phyloP scores from a whole-genome alignment of 306 rosid species.

The Vicia faba region DNA sequence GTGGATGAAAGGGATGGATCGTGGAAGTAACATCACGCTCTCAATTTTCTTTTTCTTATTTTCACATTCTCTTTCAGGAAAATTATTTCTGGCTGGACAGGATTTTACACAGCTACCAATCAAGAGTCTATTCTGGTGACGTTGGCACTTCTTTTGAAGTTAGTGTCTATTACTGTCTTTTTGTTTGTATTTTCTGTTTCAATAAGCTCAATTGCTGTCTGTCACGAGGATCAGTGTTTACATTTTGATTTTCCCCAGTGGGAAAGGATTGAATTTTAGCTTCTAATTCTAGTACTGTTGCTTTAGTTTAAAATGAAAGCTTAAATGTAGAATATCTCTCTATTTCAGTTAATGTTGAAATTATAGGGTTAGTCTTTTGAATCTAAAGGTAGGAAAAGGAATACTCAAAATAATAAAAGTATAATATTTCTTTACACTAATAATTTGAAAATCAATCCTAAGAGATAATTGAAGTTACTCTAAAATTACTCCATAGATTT shows the following conservation, averaged over 20 bases:
- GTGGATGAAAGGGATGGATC: conserved; percentile 36
- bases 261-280: conserved; percentile 7
- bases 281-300: conserved; percentile 24
- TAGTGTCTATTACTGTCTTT: conserved; percentile 39
- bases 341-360: conserved; percentile 19
- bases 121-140: conserved; percentile 83
- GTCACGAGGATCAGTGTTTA: conserved; percentile 6
- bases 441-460: conserved; percentile 3
- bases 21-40: conserved; percentile 26
- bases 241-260: conserved; percentile 30
- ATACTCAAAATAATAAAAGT: not conserved
- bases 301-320: conserved; percentile 24
- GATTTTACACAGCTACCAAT: conserved; percentile 91
- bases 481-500: not conserved
- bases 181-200: conserved; percentile 34
- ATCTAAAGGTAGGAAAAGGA: not conserved
- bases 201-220: conserved; percentile 17
- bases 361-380: not conserved
- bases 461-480: not conserved
- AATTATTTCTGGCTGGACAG: conserved; percentile 93
- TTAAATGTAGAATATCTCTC: conserved; percentile 1
- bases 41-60: conserved; percentile 40
- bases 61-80: conserved; percentile 64
- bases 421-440: not conserved
- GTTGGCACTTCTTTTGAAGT: conserved; percentile 83